A percentile compares a stretch with the other conserved stretches of the same genome.
Evolutionary conservation across 2,329 filamentous ascomycete genomes (phyloP).

Genomic region (Aureobasidium zeae): DNA sequence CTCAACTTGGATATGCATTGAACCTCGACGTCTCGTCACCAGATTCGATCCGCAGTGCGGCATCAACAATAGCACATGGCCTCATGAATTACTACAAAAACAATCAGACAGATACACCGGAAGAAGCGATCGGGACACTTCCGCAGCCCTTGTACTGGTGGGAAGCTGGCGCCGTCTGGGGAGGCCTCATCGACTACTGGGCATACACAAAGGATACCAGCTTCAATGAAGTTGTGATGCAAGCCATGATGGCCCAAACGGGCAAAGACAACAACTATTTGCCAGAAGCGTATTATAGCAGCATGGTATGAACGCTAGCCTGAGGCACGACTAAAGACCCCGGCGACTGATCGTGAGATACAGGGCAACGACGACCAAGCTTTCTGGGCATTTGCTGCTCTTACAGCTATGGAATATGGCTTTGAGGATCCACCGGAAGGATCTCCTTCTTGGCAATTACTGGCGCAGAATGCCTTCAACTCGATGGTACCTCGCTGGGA

Average conservation of each 20-base stretch:
- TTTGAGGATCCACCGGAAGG: constrained; percentile 61
- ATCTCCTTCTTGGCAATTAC: constrained; percentile 58
- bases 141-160: constrained; percentile 40
- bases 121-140: constrained; percentile 31
- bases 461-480: constrained; percentile 73
- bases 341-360: background rate
- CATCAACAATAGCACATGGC: constrained; percentile 26
- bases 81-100: constrained; percentile 30
- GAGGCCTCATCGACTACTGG: constrained; percentile 34
- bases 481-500: constrained; percentile 67
- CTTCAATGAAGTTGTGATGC: constrained; percentile 34
- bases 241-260: constrained; percentile 35
- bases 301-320: constrained; percentile 17
- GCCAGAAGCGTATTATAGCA: constrained; percentile 28
- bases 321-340: background rate
- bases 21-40: constrained; percentile 14
- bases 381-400: constrained; percentile 77
- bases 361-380: constrained; percentile 51
- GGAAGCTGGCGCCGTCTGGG: constrained; percentile 33
- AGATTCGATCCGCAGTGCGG: constrained; percentile 28
- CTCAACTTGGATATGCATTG: constrained; percentile 12
- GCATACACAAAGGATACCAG: constrained; percentile 38
- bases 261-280: constrained; percentile 37
- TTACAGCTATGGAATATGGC: constrained; percentile 67
- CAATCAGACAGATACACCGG: constrained; percentile 26